A percentile compares a stretch with the other conserved stretches of the same genome.
Evolutionary conservation across 305 asterid genomes (phyloP).

Genomic region (Fraxinus albicans): DNA sequence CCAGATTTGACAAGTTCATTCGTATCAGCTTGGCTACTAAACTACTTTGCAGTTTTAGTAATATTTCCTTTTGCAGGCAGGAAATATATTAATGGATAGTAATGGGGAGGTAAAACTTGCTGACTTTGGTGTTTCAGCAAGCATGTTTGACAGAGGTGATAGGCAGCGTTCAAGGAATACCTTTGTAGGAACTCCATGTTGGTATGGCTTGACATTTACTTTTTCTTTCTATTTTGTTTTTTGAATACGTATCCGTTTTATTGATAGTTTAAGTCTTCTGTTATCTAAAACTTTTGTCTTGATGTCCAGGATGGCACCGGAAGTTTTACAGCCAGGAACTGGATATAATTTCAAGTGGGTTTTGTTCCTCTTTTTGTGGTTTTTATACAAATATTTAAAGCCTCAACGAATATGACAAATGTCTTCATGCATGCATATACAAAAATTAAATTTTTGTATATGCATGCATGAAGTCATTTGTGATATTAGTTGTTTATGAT

Average conservation of each 20-base stretch:
- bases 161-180: conserved; percentile 97
- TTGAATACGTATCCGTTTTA: background rate
- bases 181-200: conserved; percentile 99
- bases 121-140: conserved; percentile 97
- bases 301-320: conserved; percentile 95
- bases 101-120: conserved; percentile 94
- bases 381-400: background rate
- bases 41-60: conserved; percentile 22
- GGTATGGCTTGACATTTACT: conserved; percentile 45
- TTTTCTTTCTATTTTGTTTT: conserved; percentile 10
- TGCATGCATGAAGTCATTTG: no score
- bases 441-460: no score
- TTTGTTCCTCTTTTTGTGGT: conserved; percentile 14
- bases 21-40: conserved; percentile 3
- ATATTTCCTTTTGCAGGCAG: conserved; percentile 64
- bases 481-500: background rate
- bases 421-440: background rate
- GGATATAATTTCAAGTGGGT: conserved; percentile 99
- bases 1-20: conserved; percentile 23
- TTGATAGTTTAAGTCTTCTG: conserved; percentile 8
- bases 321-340: conserved; percentile 96
- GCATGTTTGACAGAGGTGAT: conserved; percentile 96
- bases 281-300: conserved; percentile 16
- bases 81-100: conserved; percentile 84
- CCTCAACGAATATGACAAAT: background rate